phyloP scores from a whole-genome alignment of 805 yeast genomes.

The Candida glaebosa region DNA sequence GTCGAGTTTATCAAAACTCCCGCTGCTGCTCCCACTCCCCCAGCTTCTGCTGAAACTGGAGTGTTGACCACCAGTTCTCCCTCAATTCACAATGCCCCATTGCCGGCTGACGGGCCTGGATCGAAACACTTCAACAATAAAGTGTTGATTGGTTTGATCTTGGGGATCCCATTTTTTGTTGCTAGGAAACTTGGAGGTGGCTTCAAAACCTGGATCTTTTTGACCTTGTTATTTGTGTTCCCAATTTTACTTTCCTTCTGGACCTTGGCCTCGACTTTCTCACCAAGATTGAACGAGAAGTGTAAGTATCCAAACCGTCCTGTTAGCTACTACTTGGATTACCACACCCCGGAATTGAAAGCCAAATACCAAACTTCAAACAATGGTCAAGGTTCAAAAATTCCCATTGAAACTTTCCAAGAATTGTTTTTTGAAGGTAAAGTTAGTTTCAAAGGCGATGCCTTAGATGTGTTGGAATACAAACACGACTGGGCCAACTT shows the following conservation, averaged over 20 bases:
- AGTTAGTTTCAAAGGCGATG: conserved; percentile 85
- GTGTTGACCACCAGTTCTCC: conserved; percentile 48
- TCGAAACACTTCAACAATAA: conserved; percentile 69
- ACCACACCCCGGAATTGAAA: conserved; percentile 69
- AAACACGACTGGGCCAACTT: conserved; percentile 91
- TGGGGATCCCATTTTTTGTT: conserved; percentile 59
- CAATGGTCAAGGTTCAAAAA: conserved; percentile 64
- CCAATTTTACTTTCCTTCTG: conserved; percentile 82
- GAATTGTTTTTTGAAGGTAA: conserved; percentile 81
- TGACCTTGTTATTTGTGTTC: conserved; percentile 50
- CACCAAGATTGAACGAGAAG: conserved; percentile 80
- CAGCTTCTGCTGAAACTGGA: conserved; percentile 32
- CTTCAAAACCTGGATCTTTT: conserved; percentile 59
- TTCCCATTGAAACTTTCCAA: conserved; percentile 91
- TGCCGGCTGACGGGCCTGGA: conserved; percentile 92
- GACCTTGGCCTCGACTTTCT: conserved; percentile 71
- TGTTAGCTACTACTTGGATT: conserved; percentile 74
- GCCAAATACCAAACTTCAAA: conserved; percentile 53
- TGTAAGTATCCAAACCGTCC: conserved; percentile 73
- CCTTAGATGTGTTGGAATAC: conserved; percentile 76
- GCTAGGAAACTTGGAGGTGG: conserved; percentile 70
- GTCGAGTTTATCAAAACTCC: conserved; percentile 57
- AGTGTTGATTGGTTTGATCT: conserved; percentile 46
- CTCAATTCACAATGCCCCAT: conserved; percentile 77
- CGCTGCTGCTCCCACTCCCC: conserved; percentile 21